These are phyloP conservation scores for Populus simonii DNA, from an alignment of 345 rosid genomes.

Conservation along the genomic window DNA sequence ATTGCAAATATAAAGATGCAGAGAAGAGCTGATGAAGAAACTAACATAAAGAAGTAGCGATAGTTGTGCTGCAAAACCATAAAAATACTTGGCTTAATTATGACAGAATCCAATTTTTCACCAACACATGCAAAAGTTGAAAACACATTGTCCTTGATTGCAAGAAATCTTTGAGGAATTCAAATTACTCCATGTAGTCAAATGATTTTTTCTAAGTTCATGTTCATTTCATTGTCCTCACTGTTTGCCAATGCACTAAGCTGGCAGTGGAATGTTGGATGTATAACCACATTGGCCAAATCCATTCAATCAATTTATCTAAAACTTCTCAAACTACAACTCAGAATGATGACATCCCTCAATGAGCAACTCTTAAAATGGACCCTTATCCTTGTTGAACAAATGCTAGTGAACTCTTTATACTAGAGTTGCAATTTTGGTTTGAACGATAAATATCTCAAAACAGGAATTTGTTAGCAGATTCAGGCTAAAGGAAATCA, in stretches of 20 bases:
- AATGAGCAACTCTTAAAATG: not conserved
- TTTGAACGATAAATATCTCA: no score
- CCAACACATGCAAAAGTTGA: not conserved
- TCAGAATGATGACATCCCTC: not conserved
- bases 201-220: not conserved
- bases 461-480: no score
- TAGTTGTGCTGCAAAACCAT: constrained; percentile 51
- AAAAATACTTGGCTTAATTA: not conserved
- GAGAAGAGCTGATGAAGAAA: constrained; percentile 51
- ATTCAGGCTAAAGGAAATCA: no score
- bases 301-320: not conserved
- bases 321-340: not conserved
- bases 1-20: constrained; percentile 48
- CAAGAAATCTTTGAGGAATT: not conserved
- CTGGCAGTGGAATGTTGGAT: not conserved
- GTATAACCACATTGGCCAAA: not conserved
- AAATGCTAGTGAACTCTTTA: no score
- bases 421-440: no score
- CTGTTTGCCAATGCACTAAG: not conserved
- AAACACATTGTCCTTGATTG: not conserved
- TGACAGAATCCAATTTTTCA: not conserved
- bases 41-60: constrained; percentile 51
- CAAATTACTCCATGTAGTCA: not conserved
- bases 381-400: no score
- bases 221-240: not conserved